These are phyloP conservation scores for Colletotrichum aenigma DNA, from an alignment of 2,329 filamentous ascomycete species.

Conservation along the genomic window DNA sequence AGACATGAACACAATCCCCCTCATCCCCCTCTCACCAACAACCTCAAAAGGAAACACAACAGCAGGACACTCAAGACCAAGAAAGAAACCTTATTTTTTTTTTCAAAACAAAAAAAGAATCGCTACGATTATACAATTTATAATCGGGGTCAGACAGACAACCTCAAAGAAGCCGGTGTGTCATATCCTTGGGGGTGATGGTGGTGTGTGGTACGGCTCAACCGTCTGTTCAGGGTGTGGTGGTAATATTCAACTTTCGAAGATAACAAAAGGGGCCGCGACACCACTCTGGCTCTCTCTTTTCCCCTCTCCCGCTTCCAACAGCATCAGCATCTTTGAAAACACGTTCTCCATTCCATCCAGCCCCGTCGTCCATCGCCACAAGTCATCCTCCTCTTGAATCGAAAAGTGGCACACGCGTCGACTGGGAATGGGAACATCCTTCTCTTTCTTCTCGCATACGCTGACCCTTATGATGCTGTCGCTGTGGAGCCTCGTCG, in stretches of 20 bases:
- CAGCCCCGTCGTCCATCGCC: not conserved
- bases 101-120: not conserved
- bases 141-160: not conserved
- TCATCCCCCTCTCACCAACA: not conserved
- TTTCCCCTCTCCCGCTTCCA: not conserved
- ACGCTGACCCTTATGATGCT: not conserved
- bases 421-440: not conserved
- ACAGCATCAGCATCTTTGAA: not conserved
- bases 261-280: not conserved
- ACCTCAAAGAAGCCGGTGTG: not conserved
- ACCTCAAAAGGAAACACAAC: not conserved
- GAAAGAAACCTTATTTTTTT: not conserved
- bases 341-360: not conserved
- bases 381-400: not conserved
- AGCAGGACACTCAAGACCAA: not conserved
- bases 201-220: not conserved
- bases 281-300: not conserved
- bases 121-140: slow-evolving; percentile 19
- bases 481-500: not conserved
- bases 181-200: not conserved
- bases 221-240: not conserved
- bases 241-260: not conserved
- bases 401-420: not conserved
- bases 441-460: not conserved
- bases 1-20: not conserved